Evolutionary conservation across 768 basidiomycete species (phyloP).

Genomic region (Hygrocybe punicea): DNA sequence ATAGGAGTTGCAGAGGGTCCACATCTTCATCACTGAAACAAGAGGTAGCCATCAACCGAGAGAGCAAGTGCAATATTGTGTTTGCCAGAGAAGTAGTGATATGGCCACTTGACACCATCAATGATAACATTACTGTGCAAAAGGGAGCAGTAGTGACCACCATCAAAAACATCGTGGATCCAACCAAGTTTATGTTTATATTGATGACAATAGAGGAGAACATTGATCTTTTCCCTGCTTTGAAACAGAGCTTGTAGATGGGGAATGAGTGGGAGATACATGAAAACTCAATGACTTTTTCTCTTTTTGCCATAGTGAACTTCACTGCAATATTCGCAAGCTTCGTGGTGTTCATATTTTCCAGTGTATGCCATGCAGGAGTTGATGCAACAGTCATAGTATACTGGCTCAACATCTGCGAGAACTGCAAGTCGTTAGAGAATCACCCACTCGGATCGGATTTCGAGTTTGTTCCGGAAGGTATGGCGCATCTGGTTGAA

Average conservation of each 20-base stretch:
- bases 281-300: constrained; percentile 18
- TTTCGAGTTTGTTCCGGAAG: constrained; percentile 22
- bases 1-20: constrained; percentile 40
- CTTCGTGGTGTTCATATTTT: constrained; percentile 7
- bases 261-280: constrained; percentile 31
- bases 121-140: constrained; percentile 23
- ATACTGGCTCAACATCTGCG: constrained; percentile 21
- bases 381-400: constrained; percentile 34
- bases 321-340: constrained; percentile 22
- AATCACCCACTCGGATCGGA: constrained; percentile 27
- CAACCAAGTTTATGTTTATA: constrained; percentile 12
- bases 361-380: constrained; percentile 34
- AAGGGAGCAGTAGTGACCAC: constrained; percentile 28
- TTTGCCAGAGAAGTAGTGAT: constrained; percentile 36
- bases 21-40: constrained; percentile 31
- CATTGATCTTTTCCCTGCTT: constrained; percentile 4
- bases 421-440: constrained; percentile 22
- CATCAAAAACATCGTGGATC: constrained; percentile 39
- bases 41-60: constrained; percentile 42
- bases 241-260: constrained; percentile 23
- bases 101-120: constrained; percentile 17
- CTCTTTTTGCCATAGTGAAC: neutral
- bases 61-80: constrained; percentile 44
- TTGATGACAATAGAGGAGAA: constrained; percentile 14
- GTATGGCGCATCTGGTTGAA: constrained; percentile 28